Conservation (phyloP, 1,139 yeast species). For the Trichomonascaceae sp. region DNA sequence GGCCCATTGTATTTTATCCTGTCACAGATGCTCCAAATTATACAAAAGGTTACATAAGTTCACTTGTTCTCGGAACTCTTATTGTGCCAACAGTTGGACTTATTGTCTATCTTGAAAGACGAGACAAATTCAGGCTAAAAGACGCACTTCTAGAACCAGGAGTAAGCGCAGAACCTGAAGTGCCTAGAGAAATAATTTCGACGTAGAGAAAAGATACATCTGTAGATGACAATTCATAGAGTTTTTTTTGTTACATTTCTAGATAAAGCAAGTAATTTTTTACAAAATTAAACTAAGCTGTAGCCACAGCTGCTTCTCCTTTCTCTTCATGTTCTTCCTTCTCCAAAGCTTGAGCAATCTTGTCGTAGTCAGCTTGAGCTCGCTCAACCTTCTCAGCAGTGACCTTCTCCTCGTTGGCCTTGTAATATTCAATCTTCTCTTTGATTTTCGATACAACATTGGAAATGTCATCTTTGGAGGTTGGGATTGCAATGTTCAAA, state of each 20-base stretch:
- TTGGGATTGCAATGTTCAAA: slow-evolving; percentile 75
- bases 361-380: slow-evolving; percentile 71
- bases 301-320: slow-evolving; percentile 8
- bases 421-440: slow-evolving; percentile 65
- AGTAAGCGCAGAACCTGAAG: neutral
- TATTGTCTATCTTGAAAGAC: slow-evolving; percentile 15
- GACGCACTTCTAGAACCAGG: neutral
- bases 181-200: neutral
- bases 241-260: neutral
- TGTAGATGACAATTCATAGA: no score
- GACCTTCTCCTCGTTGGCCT: slow-evolving; percentile 72
- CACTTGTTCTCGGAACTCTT: slow-evolving; percentile 14
- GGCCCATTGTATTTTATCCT: slow-evolving; percentile 19
- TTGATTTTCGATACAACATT: slow-evolving; percentile 62
- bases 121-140: slow-evolving; percentile 9
- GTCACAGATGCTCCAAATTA: slow-evolving; percentile 17
- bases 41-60: slow-evolving; percentile 14
- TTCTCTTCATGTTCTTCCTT: slow-evolving; percentile 8
- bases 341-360: slow-evolving; percentile 34
- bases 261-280: neutral
- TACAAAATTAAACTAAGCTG: slow-evolving; percentile 5
- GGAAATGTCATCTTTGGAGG: slow-evolving; percentile 66
- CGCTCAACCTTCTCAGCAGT: slow-evolving; percentile 68
- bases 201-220: neutral
- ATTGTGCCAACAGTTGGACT: slow-evolving; percentile 17